A percentile compares a stretch with the other conserved stretches of the same genome.
Conservation (phyloP, 306 rosid genomes). For the Malus domestica region DNA sequence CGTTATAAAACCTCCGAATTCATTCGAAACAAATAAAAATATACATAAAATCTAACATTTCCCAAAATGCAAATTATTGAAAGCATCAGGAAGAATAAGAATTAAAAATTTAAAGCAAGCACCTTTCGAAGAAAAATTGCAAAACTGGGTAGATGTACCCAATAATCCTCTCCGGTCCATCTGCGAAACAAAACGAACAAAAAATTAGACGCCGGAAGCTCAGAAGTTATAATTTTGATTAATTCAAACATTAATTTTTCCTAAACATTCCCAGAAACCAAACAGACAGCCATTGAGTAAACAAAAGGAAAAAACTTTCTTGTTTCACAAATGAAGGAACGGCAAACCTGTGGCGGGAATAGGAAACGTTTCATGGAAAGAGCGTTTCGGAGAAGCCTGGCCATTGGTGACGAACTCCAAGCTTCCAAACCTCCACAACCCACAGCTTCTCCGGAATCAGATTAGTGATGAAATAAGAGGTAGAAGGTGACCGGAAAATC, state of each 20-base stretch:
- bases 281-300: background rate
- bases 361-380: slow-evolving; percentile 41
- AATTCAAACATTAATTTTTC: background rate
- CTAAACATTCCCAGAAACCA: background rate
- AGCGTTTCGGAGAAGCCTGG: slow-evolving; percentile 60
- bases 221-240: background rate
- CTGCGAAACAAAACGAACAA: slow-evolving; percentile 33
- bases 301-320: background rate
- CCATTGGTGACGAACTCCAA: slow-evolving; percentile 34
- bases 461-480: background rate
- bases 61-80: background rate
- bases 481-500: background rate
- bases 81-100: background rate
- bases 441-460: background rate
- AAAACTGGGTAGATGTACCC: slow-evolving; percentile 40
- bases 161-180: slow-evolving; percentile 39
- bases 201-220: slow-evolving; percentile 10
- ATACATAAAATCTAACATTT: background rate
- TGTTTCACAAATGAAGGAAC: background rate
- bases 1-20: background rate
- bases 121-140: slow-evolving; percentile 68
- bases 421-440: background rate
- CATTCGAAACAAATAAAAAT: background rate
- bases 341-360: slow-evolving; percentile 36
- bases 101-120: slow-evolving; percentile 14